These are phyloP conservation scores for Hypholoma fasciculare DNA, from an alignment of 768 basidiomycete species.

Conservation along the genomic window DNA sequence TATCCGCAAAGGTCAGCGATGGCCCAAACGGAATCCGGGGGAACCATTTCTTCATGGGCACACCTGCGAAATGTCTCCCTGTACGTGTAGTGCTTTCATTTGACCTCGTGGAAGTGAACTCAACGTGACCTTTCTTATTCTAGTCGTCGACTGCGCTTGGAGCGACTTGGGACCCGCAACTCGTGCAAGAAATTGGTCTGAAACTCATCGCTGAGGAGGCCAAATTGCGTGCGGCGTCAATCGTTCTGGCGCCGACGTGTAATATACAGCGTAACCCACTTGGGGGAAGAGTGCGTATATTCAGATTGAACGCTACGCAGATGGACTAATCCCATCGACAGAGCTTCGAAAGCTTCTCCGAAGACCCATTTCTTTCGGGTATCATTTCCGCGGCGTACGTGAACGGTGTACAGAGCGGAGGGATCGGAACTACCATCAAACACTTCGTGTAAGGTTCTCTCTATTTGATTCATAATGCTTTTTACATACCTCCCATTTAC, in stretches of 20 bases:
- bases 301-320: not conserved
- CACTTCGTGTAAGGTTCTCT: slow-evolving; percentile 64
- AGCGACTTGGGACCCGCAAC: slow-evolving; percentile 69
- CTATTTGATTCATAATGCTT: not conserved
- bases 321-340: slow-evolving; percentile 17
- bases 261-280: slow-evolving; percentile 83
- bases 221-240: slow-evolving; percentile 65
- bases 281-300: slow-evolving; percentile 46
- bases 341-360: slow-evolving; percentile 80
- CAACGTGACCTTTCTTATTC: not conserved
- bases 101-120: not conserved
- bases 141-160: slow-evolving; percentile 72
- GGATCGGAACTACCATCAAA: slow-evolving; percentile 77
- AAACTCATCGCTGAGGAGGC: slow-evolving; percentile 72
- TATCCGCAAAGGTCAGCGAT: slow-evolving; percentile 60
- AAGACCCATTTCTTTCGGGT: slow-evolving; percentile 76
- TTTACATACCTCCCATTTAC: not conserved
- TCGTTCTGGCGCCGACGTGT: slow-evolving; percentile 78
- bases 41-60: slow-evolving; percentile 79
- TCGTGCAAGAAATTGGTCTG: slow-evolving; percentile 61
- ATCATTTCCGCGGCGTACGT: slow-evolving; percentile 70
- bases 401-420: slow-evolving; percentile 75
- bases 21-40: slow-evolving; percentile 79
- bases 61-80: slow-evolving; percentile 78
- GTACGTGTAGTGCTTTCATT: slow-evolving; percentile 31